These are phyloP conservation scores for Skeletonema menzelii DNA, from an alignment of 108 stramenopile species.

Conservation along the genomic window DNA sequence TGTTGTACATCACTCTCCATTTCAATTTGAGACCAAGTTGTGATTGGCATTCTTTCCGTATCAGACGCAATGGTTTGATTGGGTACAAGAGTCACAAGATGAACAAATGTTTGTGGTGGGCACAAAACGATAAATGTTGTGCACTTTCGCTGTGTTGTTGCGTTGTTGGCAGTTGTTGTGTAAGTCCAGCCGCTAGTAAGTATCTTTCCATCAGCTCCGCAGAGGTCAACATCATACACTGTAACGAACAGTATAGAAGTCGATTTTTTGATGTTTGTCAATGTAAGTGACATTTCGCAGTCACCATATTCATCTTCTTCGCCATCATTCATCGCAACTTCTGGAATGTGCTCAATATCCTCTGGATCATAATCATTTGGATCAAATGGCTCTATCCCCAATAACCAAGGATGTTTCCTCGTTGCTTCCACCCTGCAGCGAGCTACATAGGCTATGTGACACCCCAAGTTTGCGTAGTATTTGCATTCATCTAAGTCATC, in stretches of 20 bases:
- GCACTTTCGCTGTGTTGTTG: constrained; percentile 36
- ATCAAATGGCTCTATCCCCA: constrained; percentile 33
- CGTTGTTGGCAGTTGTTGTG: background rate
- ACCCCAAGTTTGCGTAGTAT: constrained; percentile 33
- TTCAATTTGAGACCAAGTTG: constrained; percentile 47
- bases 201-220: constrained; percentile 18
- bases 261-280: constrained; percentile 33
- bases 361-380: constrained; percentile 29
- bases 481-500: constrained; percentile 21
- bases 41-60: constrained; percentile 10
- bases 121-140: constrained; percentile 80
- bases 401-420: constrained; percentile 29
- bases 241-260: constrained; percentile 39
- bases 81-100: constrained; percentile 60
- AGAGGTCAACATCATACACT: constrained; percentile 36
- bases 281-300: constrained; percentile 26
- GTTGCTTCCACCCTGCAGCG: constrained; percentile 17
- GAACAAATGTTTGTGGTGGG: constrained; percentile 72
- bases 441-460: constrained; percentile 40
- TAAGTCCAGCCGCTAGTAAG: constrained; percentile 23
- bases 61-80: constrained; percentile 8
- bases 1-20: constrained; percentile 79
- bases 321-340: constrained; percentile 39
- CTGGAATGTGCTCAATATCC: constrained; percentile 29
- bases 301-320: constrained; percentile 19